Evolutionary conservation across 331 rosid species (phyloP), one percentile per base, ranked within the genome.

Genomic region (Rosa hybrid): DNA sequence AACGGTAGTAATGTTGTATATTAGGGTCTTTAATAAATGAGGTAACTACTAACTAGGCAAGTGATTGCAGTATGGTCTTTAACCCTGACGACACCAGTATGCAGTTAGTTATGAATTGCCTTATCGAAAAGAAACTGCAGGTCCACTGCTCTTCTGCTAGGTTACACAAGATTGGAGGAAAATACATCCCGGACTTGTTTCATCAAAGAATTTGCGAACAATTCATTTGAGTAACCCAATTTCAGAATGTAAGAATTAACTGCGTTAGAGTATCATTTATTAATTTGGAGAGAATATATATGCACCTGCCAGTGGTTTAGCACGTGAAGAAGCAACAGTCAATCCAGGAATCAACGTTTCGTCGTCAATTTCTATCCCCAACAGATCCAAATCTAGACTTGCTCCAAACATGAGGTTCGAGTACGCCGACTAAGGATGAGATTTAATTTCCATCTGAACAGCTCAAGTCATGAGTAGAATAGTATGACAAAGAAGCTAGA

Each of bases 271-370:
- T 2, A 56, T n/a, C 0, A 18, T 54, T 54, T 54, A 5, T 12
- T n/a, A n/a, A 56, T 1, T 30, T 18, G 0, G 16, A 49, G 60
- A 62, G 60, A 44, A 0, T 1, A 30, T 30, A 18, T 25, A 1
- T 50, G 45, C 79, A 95, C 98, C 99, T 83, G 99, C 97, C 21
- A 95, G 86, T 12, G 92, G 90, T 82, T 81, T 82, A 77, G 97
- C 91, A n/a, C 92, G 95, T 42, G 99, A 93, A 85, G 99, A 84
- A 16, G 98, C 87, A 60, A 95, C 99, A 62, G 99, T 86, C 65
- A 95, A 54, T 74, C 99, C 99, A 0, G 99, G 99, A 84, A 95
- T 89, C 90, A 95, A 81, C 18, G 97, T 90, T 71, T 90, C 83
- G 34, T 91, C 94, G 67, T 93, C 99, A 11, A 93, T 87, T 82